Conservation (phyloP, 306 rosid species). For the Bauhinia variegata region DNA sequence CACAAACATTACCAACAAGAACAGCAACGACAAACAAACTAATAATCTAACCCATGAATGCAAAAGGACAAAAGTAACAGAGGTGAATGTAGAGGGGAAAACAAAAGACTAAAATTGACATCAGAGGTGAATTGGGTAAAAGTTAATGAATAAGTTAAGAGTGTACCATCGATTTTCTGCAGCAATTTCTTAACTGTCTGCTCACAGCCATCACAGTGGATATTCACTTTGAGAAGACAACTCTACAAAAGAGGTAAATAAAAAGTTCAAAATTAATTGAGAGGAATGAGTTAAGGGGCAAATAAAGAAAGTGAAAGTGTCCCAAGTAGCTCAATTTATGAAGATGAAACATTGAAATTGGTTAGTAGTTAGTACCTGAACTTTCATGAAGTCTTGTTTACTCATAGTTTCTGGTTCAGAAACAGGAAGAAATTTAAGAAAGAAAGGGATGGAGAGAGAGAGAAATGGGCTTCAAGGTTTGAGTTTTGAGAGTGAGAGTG, state of each 20-base stretch:
- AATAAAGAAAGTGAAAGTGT: neutral
- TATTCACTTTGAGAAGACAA: conserved; percentile 74
- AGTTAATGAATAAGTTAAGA: neutral
- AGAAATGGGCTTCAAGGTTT: neutral
- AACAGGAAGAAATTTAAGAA: neutral
- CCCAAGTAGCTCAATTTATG: neutral
- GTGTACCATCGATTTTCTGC: conserved; percentile 86
- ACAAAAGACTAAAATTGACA: no score
- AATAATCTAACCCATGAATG: neutral
- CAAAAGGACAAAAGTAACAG: neutral
- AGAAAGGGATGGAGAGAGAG: conserved; percentile 1
- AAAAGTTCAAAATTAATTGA: conserved; percentile 24
- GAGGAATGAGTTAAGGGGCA: neutral
- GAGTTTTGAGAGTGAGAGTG: neutral
- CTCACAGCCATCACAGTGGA: conserved; percentile 88
- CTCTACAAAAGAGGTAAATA: conserved; percentile 51
- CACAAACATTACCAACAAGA: neutral
- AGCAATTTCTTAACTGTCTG: conserved; percentile 77
- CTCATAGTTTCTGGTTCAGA: conserved; percentile 52
- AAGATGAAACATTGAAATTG: conserved; percentile 4
- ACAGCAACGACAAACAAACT: neutral
- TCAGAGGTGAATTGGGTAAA: neutral
- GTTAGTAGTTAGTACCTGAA: conserved; percentile 60
- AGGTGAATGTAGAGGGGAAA: no score
- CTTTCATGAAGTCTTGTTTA: conserved; percentile 75